Evolutionary conservation across 1,284 basidiomycete genomes (phyloP), one percentile per base, ranked within the genome.

Genomic region (Microbotryum intermedium): DNA sequence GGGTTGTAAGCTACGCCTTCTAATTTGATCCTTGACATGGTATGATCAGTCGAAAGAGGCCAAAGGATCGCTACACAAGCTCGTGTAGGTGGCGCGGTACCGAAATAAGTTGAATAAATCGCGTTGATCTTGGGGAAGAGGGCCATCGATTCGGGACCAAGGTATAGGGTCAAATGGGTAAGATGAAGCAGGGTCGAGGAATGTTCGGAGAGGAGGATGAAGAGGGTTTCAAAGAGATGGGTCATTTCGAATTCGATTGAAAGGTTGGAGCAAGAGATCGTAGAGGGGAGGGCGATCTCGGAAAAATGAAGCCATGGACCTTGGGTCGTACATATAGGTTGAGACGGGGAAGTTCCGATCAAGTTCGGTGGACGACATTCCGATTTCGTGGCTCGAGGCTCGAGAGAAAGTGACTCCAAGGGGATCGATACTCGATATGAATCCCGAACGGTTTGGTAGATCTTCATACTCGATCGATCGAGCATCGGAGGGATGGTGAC

Each of bases 81-180:
- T 8, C 95, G 84, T 2, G 90, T 85, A 1, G 95, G 94, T 0
- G 95, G 95, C 42, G 89, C 92, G 10, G 83, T 82, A 1, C 91
- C 91, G 72, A 98, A 98, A 72, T 84, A 88, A 4, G 80, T 79
- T 1, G 80, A 76, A 72, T 97, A 98, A 9, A 87, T 79, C 0
- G 79, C 76, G 77, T 98, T 93, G 58, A 92, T 81, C 30, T 77
- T 73, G 6, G 83, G 76, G 74, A 98, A 92, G 48, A 79, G 74
- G 23, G 84, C 79, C 80, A 97, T 93, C 2, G 84, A 83, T 4
- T 55, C 8, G 6, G 55, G 45, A 6, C 88, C 84, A 47, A 99
- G 80, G 66, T 87, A 84, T 29, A 97, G 79, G 60, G 88, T 93
- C 73, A 97, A 84, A 72, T 88, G 87, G 6, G 83, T 77, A 47